A percentile compares a stretch with the other conserved stretches of the same genome.
phyloP scores from a whole-genome alignment of 768 basidiomycete genomes.

The Rhizopogon rudus region DNA sequence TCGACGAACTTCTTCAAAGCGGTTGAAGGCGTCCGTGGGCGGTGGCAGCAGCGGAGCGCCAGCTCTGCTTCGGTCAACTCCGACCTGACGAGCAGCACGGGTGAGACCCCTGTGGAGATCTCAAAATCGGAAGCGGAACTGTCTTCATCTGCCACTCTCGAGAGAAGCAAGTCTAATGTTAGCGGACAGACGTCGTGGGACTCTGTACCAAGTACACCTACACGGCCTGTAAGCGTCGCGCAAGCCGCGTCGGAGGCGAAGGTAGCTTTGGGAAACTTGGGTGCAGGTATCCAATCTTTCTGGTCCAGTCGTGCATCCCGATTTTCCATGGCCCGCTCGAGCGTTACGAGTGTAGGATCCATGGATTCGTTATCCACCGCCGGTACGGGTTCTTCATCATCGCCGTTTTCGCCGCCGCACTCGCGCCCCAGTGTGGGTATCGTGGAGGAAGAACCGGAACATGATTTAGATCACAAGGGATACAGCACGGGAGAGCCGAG shows the following conservation, averaged over 20 bases:
- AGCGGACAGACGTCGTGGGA: constrained; percentile 22
- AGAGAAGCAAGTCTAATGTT: constrained; percentile 12
- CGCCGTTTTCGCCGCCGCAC: constrained; percentile 10
- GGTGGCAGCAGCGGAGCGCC: constrained; percentile 49
- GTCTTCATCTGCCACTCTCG: constrained; percentile 6
- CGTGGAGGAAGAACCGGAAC: constrained; percentile 21
- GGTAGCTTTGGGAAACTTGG: constrained; percentile 34
- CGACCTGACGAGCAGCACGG: constrained; percentile 14
- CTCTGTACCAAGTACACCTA: constrained; percentile 10
- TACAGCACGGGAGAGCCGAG: constrained; percentile 11
- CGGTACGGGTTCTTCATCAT: not conserved
- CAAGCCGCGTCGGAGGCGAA: constrained; percentile 30
- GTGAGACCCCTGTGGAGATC: constrained; percentile 22
- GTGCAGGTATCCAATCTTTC: constrained; percentile 45
- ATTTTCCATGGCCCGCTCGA: constrained; percentile 30
- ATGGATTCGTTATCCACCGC: constrained; percentile 17
- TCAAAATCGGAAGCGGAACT: constrained; percentile 22
- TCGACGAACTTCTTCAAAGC: constrained; percentile 85
- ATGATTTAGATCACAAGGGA: constrained; percentile 13
- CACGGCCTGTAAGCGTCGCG: constrained; percentile 22
- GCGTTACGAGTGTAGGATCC: constrained; percentile 19
- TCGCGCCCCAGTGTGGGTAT: constrained; percentile 17
- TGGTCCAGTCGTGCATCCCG: constrained; percentile 36
- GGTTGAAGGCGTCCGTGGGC: constrained; percentile 80
- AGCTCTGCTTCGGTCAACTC: constrained; percentile 20